Evolutionary conservation across 2,329 filamentous ascomycete genomes (phyloP), one percentile per base, ranked within the genome.

Genomic region (Penicillium thymicola): DNA sequence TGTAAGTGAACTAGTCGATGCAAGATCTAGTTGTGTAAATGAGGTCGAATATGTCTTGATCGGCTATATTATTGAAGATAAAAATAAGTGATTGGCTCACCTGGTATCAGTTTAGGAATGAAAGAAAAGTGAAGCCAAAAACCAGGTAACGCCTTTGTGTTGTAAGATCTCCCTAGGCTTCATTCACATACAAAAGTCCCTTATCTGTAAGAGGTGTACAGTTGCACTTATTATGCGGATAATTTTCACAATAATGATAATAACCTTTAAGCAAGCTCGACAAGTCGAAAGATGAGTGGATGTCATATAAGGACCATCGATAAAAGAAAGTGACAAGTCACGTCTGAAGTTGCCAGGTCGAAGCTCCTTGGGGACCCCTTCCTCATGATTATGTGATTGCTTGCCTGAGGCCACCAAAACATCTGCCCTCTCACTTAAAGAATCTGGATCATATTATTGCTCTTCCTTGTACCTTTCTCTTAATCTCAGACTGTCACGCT

Each of bases 361-460:
- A 18, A 32, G 37, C 45, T 37, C 45, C 45, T 23, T 45, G 3
- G 16, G 11, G 25, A 14, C 25, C 46, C 47, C 48, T 36, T 51
- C 49, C 49, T 44, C 38, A 36, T 51, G 49, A 51, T 44, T 44
- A 51, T 45, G 49, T 51, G 40, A 51, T 51, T 27, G 1, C 9
- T 51, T 51, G 49, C 49, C 49, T 51, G 11, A 51, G 49, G 49
- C 49, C 28, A 27, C 4, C 1, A 44, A 27, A 51, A 51, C 40
- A 51, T 36, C 28, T 36, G 28, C 49, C 18, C 49, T 51, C 49
- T 51, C 11, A 51, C 38, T 27, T 27, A 8, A 45, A 45, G 40
- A 51, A 51, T 45, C 40, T 44, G 45, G 36, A 13, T 43, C 43
- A 27, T 36, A 51, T 36, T 18, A 27, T 55, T 36, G 10, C 11